These are phyloP conservation scores for Tuber melanosporum DNA, from an alignment of 495 filamentous ascomycete genomes.

Conservation along the genomic window DNA sequence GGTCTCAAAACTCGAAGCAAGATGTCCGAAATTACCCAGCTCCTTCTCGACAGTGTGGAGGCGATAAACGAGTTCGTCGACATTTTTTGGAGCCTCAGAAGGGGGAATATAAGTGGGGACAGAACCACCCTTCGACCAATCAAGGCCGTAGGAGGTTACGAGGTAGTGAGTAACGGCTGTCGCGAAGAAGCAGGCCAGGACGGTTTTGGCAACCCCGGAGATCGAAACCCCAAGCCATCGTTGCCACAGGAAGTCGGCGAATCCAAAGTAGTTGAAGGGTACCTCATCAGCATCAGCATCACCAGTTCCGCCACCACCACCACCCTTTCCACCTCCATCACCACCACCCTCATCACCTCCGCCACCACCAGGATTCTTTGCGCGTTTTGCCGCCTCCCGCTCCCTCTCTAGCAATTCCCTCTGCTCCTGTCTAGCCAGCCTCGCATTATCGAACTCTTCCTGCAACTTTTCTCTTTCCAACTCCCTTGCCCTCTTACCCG, in stretches of 20 bases:
- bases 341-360: background rate
- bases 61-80: slow-evolving; percentile 27
- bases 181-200: slow-evolving; percentile 4
- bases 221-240: slow-evolving; percentile 14
- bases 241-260: slow-evolving; percentile 24
- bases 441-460: background rate
- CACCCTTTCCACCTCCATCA: background rate
- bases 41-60: slow-evolving; percentile 27
- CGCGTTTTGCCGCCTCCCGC: background rate
- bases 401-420: background rate
- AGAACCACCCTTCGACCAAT: slow-evolving; percentile 12
- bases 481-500: background rate
- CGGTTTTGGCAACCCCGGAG: background rate
- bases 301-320: background rate
- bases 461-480: slow-evolving; percentile 6
- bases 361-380: too few relatives aligned
- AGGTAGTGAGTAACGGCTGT: slow-evolving; percentile 16
- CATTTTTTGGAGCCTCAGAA: slow-evolving; percentile 14
- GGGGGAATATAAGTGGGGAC: slow-evolving; percentile 28
- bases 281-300: background rate
- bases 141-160: slow-evolving; percentile 7
- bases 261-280: slow-evolving; percentile 9
- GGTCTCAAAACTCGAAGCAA: background rate
- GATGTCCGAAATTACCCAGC: slow-evolving; percentile 22
- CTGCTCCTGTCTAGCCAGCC: background rate